A percentile compares a stretch with the other conserved stretches of the same genome.
Conservation (phyloP, 805 yeast genomes). For the Nakazawaea sp. region DNA sequence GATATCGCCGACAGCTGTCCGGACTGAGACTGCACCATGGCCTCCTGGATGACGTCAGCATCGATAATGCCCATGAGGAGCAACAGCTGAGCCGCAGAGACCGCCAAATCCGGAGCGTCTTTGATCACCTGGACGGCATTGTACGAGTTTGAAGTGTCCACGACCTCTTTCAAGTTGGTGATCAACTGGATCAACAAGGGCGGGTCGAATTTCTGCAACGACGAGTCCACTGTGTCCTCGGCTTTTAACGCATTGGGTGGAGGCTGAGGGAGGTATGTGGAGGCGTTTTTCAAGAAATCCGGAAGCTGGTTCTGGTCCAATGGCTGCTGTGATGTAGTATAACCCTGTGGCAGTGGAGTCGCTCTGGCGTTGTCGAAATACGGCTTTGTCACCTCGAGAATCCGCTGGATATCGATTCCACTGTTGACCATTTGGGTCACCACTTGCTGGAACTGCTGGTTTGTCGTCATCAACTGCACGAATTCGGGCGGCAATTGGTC, state of each 20-base stretch:
- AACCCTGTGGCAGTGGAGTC: conserved; percentile 5
- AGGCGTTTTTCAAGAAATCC: conserved; percentile 43
- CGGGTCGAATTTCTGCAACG: conserved; percentile 61
- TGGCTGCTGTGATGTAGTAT: background rate
- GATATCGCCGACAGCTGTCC: conserved; percentile 15
- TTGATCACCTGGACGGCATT: conserved; percentile 48
- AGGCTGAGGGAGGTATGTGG: conserved; percentile 47
- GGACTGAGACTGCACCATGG: conserved; percentile 24
- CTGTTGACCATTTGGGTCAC: conserved; percentile 27
- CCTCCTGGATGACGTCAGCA: conserved; percentile 56
- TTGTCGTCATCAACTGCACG: conserved; percentile 19
- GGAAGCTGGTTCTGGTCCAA: conserved; percentile 23
- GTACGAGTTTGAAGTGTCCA: conserved; percentile 41
- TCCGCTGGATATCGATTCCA: conserved; percentile 28
- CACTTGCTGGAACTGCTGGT: conserved; percentile 25
- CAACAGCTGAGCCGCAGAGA: conserved; percentile 67
- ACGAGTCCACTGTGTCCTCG: conserved; percentile 54
- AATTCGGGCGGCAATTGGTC: conserved; percentile 13
- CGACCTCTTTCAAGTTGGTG: conserved; percentile 54
- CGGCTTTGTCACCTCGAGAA: conserved; percentile 22
- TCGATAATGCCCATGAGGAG: conserved; percentile 73
- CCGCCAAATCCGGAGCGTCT: conserved; percentile 50
- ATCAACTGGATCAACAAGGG: conserved; percentile 62
- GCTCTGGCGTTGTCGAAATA: conserved; percentile 11
- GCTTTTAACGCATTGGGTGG: conserved; percentile 36